Conservation (phyloP, 352 stramenopile species). For the Paralagenidium karlingii region DNA sequence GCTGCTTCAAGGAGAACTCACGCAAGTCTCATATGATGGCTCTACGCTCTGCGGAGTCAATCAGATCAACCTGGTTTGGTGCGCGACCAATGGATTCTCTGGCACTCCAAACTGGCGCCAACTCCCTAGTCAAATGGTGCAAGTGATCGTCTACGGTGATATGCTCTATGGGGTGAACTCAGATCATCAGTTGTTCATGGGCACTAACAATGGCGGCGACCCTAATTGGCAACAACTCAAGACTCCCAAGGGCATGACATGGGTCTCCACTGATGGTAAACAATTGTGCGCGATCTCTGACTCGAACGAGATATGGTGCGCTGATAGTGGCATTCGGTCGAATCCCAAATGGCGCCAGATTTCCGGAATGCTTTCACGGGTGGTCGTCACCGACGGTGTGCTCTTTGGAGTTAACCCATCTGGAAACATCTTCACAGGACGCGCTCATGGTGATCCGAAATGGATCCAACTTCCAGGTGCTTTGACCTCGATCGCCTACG, state of each 20-base stretch:
- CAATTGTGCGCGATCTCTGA: conserved; percentile 10
- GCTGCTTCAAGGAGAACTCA: conserved; percentile 4
- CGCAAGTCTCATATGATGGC: conserved; percentile 11
- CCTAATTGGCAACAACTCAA: conserved; percentile 5
- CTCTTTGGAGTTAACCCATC: conserved; percentile 2
- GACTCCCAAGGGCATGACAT: conserved; percentile 8
- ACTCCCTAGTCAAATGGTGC: conserved; percentile 5
- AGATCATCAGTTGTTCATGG: conserved; percentile 8
- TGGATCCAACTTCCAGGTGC: conserved; percentile 8
- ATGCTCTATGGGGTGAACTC: conserved; percentile 8
- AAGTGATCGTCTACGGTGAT: conserved; percentile 15
- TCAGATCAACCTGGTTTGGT: conserved; percentile 5
- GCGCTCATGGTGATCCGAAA: conserved; percentile 8
- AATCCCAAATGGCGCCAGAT: conserved; percentile 4
- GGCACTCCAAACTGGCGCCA: conserved; percentile 9
- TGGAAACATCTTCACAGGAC: conserved; percentile 4
- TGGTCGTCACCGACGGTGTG: conserved; percentile 6
- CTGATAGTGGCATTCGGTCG: conserved; percentile 7
- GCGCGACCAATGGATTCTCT: conserved; percentile 7
- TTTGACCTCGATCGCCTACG: conserved; percentile 14
- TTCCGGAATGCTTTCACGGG: not conserved
- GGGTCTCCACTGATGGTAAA: conserved; percentile 15
- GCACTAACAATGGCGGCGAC: not conserved
- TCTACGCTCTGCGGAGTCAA: conserved; percentile 6
- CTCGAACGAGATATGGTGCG: conserved; percentile 11